Evolutionary conservation across 305 asterid genomes (phyloP), one percentile per base, ranked within the genome.

Genomic region (Fraxinus sp.): DNA sequence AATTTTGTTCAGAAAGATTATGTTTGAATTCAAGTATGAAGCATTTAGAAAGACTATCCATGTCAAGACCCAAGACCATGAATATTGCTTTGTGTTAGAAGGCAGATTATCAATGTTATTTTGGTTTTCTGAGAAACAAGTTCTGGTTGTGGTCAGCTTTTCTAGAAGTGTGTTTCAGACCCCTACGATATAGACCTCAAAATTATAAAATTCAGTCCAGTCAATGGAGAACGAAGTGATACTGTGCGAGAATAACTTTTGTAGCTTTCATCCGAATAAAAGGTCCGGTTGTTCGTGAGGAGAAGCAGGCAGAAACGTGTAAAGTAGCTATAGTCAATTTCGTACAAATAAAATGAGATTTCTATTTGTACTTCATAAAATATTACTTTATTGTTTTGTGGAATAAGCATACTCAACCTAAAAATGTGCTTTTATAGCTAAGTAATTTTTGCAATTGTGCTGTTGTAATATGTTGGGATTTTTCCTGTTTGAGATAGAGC

Each of bases 401-500:
- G 74, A 26, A 26, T 11, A 9, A 66, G 36, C 36, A 26, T 66
- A 22, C 10, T 11, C 35, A 10, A 9, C 7, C 36, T 24, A 24
- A 66, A 66, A 66, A 26, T 24, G 35, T 66, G 18, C 35, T 66
- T 26, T 26, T 26, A 26, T 4, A 66, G 7, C 35, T 22, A 8
- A 24, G 11, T 66, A 66, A 66, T 22, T 10, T 26, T 4, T 26
- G 74, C 74, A 66, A 9, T 59, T 20, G 30, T 59, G 30, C 68
- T 18, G 20, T 9, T 46, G 70, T 22, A 39, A 18, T 35, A 36
- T 33, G 14, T 20, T 36, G 8, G 26, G 33, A 35, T 46, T 30
- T 64, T 82, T 14, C 33, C 72, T 44, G 52, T 77, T 59, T 11
- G 37, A 76, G 78, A n/a, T 46, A 8, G 24, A 22, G 80, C 59